Evolutionary conservation across 208 protist genomes (phyloP), one percentile per base, ranked within the genome.

Genomic region (Trypanosoma congolense): DNA sequence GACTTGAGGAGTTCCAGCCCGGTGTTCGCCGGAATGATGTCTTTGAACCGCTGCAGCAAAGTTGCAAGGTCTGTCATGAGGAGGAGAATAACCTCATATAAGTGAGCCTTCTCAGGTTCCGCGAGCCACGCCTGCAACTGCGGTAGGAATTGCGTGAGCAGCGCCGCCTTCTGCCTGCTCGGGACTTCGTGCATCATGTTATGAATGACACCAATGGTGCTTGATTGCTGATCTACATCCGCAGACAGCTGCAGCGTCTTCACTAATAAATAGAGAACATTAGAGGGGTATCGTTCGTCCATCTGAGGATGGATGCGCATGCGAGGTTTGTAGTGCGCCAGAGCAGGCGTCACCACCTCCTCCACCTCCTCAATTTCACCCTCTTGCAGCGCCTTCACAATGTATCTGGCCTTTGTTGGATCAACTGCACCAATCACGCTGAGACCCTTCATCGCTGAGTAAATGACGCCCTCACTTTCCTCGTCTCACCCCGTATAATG

Each of bases 21-120:
- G 4, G 73, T 80, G 3, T 65, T 70, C 14, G 70, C 57, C 2
- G 79, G 72, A 19, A 92, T 80, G 26, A 79, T 56, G n/a, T 90
- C 81, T 49, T 78, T 80, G 31, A 74, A 87, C 47, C 82, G 77
- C 0, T 77, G 75, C 56, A 92, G 71, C 33, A 95, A 63, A 8
- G 74, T 62, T 19, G 82, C 82, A n/a, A 95, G 71, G 45, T 95
- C 87, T 40, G 68, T 82, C 79, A 95, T 87, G 6, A 95, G 67
- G 12, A 64, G 58, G 21, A 95, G 61, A 5, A 86, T 78, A 18
- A 52, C 74, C 59, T 92, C 83, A 59, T 89, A 88, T 18, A 95
- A 52, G 56, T 80, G 73, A 8, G 63, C 64, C 35, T 80, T 80
- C 47, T 87, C 81, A 4, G 77, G 65, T 40, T 95, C 83, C 12